Conservation (phyloP, 139 green algal genomes). For the Asterochloris erici region DNA sequence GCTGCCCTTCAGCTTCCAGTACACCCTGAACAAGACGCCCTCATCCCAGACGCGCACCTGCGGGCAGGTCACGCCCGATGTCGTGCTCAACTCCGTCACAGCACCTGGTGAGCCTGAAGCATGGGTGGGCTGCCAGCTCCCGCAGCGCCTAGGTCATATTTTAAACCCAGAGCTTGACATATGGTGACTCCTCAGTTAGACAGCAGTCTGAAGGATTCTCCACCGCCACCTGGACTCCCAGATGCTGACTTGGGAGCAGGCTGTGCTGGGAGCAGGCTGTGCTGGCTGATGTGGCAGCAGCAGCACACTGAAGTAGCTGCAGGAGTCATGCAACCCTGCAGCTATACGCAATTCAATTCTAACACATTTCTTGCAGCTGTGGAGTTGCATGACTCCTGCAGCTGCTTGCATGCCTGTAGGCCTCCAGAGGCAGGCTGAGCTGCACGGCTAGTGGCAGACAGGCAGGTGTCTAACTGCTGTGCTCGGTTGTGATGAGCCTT, state of each 20-base stretch:
- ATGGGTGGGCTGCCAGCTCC: background rate
- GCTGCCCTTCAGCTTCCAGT: slow-evolving; percentile 38
- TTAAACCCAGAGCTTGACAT: background rate
- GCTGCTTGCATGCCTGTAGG: no score
- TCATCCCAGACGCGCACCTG: slow-evolving; percentile 11
- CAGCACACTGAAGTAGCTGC: background rate
- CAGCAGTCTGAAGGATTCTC: no score
- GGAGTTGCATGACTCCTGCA: no score
- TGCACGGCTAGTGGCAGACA: no score
- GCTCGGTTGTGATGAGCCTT: no score
- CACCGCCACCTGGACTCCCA: no score
- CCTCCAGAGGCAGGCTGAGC: no score
- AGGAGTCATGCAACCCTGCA: slow-evolving; percentile 1
- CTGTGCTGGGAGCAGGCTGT: no score
- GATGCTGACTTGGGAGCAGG: no score
- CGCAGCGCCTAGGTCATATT: background rate
- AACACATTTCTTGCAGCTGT: background rate
- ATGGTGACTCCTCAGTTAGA: no score
- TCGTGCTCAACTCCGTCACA: slow-evolving; percentile 10
- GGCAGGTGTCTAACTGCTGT: no score
- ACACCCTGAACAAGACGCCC: slow-evolving; percentile 8
- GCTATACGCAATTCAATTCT: background rate
- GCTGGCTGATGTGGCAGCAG: background rate
- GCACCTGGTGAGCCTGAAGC: background rate
- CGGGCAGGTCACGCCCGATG: background rate